Evolutionary conservation across 1,284 basidiomycete species (phyloP).

Genomic region (Cystobasidiaceae sp.): DNA sequence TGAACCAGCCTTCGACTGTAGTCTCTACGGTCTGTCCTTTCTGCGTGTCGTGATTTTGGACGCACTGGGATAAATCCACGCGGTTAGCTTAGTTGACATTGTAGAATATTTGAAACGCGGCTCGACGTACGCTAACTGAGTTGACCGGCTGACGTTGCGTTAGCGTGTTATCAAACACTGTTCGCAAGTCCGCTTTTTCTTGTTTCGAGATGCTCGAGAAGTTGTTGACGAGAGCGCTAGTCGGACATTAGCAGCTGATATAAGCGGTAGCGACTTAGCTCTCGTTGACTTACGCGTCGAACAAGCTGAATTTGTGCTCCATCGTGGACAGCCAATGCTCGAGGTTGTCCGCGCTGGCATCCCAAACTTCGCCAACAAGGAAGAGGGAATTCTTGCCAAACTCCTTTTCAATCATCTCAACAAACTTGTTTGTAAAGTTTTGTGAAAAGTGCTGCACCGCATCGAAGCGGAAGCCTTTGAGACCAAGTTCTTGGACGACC

Average conservation of each 20-base stretch:
- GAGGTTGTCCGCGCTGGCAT: constrained; percentile 3
- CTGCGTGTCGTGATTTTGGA: constrained; percentile 52
- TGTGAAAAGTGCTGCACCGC: constrained; percentile 49
- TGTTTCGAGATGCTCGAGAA: constrained; percentile 23
- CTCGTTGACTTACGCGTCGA: constrained; percentile 19
- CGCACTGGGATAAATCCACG: not conserved
- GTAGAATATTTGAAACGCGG: constrained; percentile 28
- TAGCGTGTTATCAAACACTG: constrained; percentile 57
- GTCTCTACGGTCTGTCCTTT: constrained; percentile 31
- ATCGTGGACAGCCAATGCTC: constrained; percentile 16
- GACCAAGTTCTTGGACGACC: constrained; percentile 66
- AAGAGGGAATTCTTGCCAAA: constrained; percentile 50
- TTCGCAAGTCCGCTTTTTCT: constrained; percentile 44
- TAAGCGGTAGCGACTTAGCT: not conserved
- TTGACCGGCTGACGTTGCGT: constrained; percentile 55
- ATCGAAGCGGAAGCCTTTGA: constrained; percentile 53
- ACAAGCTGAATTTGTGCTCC: constrained; percentile 24
- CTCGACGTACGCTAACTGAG: constrained; percentile 55
- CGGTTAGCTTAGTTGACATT: not conserved
- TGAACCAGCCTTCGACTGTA: constrained; percentile 44
- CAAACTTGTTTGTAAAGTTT: constrained; percentile 54
- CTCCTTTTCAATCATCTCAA: constrained; percentile 52
- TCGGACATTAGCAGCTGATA: not conserved
- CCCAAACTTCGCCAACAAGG: constrained; percentile 48
- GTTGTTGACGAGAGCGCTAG: constrained; percentile 23